A percentile compares a stretch with the other conserved stretches of the same genome.
Conservation (phyloP, 176 grass and related monocot genomes). For the Musa itinerans region DNA sequence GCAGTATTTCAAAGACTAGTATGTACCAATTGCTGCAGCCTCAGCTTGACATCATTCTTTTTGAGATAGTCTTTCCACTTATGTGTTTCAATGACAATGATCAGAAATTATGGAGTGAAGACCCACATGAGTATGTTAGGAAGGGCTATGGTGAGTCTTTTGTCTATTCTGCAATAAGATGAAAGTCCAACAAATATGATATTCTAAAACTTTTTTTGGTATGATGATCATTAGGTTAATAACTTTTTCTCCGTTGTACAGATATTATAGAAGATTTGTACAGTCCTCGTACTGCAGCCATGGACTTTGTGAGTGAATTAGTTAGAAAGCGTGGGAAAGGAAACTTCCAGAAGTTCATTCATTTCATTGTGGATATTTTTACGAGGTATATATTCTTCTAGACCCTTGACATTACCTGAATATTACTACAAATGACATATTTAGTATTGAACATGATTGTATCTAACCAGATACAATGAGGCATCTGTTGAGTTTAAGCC, state of each 20-base stretch:
- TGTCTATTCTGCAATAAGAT: not conserved
- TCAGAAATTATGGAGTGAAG: conserved; percentile 80
- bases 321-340: conserved; percentile 78
- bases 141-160: conserved; percentile 83
- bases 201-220: not conserved
- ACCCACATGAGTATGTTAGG: conserved; percentile 96
- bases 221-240: not conserved
- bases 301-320: conserved; percentile 94
- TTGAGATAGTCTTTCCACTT: conserved; percentile 92
- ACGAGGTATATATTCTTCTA: conserved; percentile 36
- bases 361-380: conserved; percentile 86
- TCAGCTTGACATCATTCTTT: conserved; percentile 74
- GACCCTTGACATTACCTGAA: not conserved
- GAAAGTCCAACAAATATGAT: not conserved
- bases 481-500: conserved; percentile 49
- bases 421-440: not conserved
- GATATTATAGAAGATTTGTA: conserved; percentile 97
- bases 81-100: conserved; percentile 98
- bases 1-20: conserved; percentile 82
- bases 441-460: conserved; percentile 2
- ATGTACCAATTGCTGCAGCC: conserved; percentile 92
- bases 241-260: conserved; percentile 16
- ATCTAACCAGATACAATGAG: conserved; percentile 47
- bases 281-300: conserved; percentile 83
- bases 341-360: conserved; percentile 84